Conservation (phyloP, 208 protist species). For the Trypanosoma boissoni region DNA sequence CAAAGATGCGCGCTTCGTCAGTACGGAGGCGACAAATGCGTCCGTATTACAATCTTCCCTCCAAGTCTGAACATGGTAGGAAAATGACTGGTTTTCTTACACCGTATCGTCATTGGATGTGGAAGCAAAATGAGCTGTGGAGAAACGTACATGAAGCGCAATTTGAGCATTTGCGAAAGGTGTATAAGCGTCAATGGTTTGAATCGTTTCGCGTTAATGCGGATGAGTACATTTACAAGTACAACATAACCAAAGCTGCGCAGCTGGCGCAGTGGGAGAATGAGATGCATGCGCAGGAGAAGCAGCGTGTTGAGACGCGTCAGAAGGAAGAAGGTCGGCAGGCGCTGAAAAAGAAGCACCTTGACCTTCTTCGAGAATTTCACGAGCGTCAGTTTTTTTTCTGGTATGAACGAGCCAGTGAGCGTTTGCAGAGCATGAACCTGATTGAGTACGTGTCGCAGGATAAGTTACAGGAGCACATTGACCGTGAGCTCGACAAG, state of each 20-base stretch:
- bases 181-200: constrained; percentile 91
- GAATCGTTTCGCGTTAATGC: constrained; percentile 91
- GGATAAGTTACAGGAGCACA: constrained; percentile 69
- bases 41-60: constrained; percentile 89
- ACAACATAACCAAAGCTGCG: constrained; percentile 90
- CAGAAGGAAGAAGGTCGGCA: constrained; percentile 77
- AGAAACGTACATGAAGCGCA: constrained; percentile 91
- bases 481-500: constrained; percentile 88
- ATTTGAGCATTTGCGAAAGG: constrained; percentile 90
- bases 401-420: constrained; percentile 90
- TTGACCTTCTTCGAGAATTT: constrained; percentile 87
- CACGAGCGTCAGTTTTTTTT: constrained; percentile 92
- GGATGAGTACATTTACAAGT: constrained; percentile 93
- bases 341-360: constrained; percentile 87
- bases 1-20: constrained; percentile 43
- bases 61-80: constrained; percentile 78
- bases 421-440: constrained; percentile 89
- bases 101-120: constrained; percentile 91
- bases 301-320: constrained; percentile 66
- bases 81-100: constrained; percentile 89
- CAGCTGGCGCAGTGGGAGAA: constrained; percentile 89
- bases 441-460: constrained; percentile 84
- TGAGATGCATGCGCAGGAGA: constrained; percentile 89
- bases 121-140: constrained; percentile 93
- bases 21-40: constrained; percentile 47